These are phyloP conservation scores for Arthrobotrys sphaeroides DNA, from an alignment of 2,329 filamentous ascomycete genomes.

Conservation along the genomic window DNA sequence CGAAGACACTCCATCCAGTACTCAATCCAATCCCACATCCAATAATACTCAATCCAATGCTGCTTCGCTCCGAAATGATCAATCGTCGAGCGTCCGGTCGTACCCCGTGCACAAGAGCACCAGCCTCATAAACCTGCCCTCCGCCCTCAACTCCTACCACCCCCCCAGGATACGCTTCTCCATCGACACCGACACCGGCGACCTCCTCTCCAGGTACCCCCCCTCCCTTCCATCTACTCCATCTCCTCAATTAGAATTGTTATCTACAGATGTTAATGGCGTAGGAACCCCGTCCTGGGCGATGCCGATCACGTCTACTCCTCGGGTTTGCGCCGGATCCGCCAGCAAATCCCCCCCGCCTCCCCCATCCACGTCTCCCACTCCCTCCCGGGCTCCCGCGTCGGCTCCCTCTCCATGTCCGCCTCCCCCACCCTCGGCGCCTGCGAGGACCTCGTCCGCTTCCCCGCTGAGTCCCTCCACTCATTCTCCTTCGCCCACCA, in stretches of 20 bases:
- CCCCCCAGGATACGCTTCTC: slow-evolving; percentile 76
- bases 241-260: slow-evolving; percentile 55
- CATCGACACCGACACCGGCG: slow-evolving; percentile 76
- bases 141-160: slow-evolving; percentile 62
- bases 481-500: slow-evolving; percentile 98
- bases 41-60: too few relatives aligned
- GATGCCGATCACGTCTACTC: slow-evolving; percentile 87
- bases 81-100: too few relatives aligned
- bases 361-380: slow-evolving; percentile 59
- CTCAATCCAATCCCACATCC: too few relatives aligned
- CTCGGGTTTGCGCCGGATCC: slow-evolving; percentile 90
- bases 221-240: slow-evolving; percentile 48
- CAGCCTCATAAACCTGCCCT: slow-evolving; percentile 53
- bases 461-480: slow-evolving; percentile 91
- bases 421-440: slow-evolving; percentile 75
- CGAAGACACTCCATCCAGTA: slow-evolving; percentile 29
- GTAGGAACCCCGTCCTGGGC: slow-evolving; percentile 80
- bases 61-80: slow-evolving; percentile 6
- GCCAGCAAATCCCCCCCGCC: slow-evolving; percentile 75
- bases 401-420: slow-evolving; percentile 71
- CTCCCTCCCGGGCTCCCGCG: slow-evolving; percentile 71
- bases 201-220: slow-evolving; percentile 77
- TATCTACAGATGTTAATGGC: slow-evolving; percentile 56
- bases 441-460: slow-evolving; percentile 87
- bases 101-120: slow-evolving; percentile 48